phyloP scores from a whole-genome alignment of 257 asterid genomes.

The Leonotis leonurus region DNA sequence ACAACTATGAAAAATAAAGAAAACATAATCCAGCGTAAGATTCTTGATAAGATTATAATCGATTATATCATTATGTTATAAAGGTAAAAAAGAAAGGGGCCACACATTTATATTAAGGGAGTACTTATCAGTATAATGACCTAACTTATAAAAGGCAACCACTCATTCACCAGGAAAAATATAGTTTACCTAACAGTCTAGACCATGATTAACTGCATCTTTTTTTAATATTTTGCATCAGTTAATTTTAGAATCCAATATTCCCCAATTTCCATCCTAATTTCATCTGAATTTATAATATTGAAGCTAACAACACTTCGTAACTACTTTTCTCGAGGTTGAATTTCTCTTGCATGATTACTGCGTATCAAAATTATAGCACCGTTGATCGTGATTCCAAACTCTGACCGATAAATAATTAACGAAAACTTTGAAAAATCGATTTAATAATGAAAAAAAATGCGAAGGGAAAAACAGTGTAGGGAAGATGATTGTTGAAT shows the following conservation, averaged over 20 bases:
- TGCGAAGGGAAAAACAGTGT: neutral
- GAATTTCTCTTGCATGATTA: too few relatives aligned
- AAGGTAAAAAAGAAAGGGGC: neutral
- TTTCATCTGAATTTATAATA: too few relatives aligned
- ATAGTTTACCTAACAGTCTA: neutral
- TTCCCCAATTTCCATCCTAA: too few relatives aligned
- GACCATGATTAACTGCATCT: too few relatives aligned
- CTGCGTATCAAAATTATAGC: too few relatives aligned
- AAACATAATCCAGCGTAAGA: neutral
- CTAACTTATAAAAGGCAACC: neutral
- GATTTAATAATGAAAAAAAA: neutral
- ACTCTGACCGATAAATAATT: too few relatives aligned
- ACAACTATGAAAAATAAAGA: neutral
- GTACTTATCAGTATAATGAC: neutral
- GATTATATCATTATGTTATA: too few relatives aligned
- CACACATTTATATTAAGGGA: neutral
- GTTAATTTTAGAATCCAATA: too few relatives aligned
- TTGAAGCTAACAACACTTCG: too few relatives aligned
- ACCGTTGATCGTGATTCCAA: too few relatives aligned
- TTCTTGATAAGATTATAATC: conserved; percentile 11
- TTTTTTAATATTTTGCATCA: too few relatives aligned
- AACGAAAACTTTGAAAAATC: neutral
- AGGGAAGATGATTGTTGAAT: conserved; percentile 54
- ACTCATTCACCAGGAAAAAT: neutral
- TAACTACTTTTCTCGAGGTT: too few relatives aligned